Percentiles rank a stretch among this genome's conserved stretches.
phyloP scores from a whole-genome alignment of 106 monocot genomes.

The Allium cepa region DNA sequence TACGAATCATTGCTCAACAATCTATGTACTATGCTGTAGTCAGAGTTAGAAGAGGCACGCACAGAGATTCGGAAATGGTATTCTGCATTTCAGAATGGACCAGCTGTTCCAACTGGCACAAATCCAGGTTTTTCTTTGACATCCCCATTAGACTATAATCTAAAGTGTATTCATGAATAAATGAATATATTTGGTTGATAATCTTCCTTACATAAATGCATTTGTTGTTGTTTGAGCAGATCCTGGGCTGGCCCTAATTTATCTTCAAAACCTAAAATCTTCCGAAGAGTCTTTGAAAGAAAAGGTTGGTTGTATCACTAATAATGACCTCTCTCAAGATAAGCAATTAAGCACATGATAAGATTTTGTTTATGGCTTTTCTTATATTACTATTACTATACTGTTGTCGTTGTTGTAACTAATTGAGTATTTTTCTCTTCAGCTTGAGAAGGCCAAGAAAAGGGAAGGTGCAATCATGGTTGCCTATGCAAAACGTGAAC shows the following conservation, averaged over 20 bases:
- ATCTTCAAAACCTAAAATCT: conserved; percentile 76
- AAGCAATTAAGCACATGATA: too few relatives aligned
- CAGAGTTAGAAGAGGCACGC: conserved; percentile 42
- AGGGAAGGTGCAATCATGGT: conserved; percentile 97
- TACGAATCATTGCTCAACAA: too few relatives aligned
- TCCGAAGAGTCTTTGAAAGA: conserved; percentile 90
- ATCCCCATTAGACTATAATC: neutral
- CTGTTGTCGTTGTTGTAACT: neutral
- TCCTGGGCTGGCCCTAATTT: conserved; percentile 49
- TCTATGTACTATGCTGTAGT: conserved; percentile 19
- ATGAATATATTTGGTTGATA: neutral
- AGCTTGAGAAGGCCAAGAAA: conserved; percentile 99
- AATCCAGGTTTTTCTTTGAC: conserved; percentile 31
- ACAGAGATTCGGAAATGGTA: conserved; percentile 71
- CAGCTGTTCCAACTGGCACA: conserved; percentile 39
- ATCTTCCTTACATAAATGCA: neutral
- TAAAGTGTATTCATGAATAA: neutral
- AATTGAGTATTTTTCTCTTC: conserved; percentile 15
- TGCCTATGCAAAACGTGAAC: conserved; percentile 89
- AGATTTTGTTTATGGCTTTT: neutral
- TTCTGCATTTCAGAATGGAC: conserved; percentile 57
- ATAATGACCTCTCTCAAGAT: neutral
- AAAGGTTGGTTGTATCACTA: conserved; percentile 40
- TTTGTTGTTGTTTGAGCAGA: conserved; percentile 28
- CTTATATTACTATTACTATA: neutral